phyloP scores from a whole-genome alignment of 2,329 filamentous ascomycete species.

The Chaetomium strumarium region DNA sequence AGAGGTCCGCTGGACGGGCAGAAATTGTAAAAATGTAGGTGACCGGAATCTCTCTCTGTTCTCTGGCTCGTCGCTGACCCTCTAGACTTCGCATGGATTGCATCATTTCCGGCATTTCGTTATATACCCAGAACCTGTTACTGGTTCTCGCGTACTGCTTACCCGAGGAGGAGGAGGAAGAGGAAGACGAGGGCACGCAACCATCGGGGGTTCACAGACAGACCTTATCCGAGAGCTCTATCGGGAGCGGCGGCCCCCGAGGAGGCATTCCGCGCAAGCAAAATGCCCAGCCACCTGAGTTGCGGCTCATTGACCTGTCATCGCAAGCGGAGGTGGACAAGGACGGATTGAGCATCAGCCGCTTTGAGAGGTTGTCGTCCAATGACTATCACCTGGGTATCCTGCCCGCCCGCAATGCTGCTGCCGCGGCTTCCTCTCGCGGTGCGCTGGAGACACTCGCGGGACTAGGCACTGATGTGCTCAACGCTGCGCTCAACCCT shows the following conservation, averaged over 20 bases:
- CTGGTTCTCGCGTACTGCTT: slow-evolving; percentile 87
- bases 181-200: slow-evolving; percentile 38
- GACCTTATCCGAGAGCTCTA: slow-evolving; percentile 41
- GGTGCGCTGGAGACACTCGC: slow-evolving; percentile 74
- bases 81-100: slow-evolving; percentile 86
- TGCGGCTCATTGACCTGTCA: slow-evolving; percentile 82
- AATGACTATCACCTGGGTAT: slow-evolving; percentile 89
- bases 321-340: slow-evolving; percentile 85
- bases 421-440: slow-evolving; percentile 57
- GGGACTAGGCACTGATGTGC: slow-evolving; percentile 67
- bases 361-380: slow-evolving; percentile 78
- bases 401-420: slow-evolving; percentile 66
- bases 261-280: slow-evolving; percentile 65
- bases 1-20: slow-evolving; percentile 69
- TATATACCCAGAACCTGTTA: slow-evolving; percentile 89
- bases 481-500: slow-evolving; percentile 86
- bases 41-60: neutral
- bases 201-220: slow-evolving; percentile 36
- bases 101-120: slow-evolving; percentile 91
- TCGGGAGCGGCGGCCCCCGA: slow-evolving; percentile 52
- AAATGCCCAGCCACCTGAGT: slow-evolving; percentile 78
- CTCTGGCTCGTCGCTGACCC: slow-evolving; percentile 25
- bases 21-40: slow-evolving; percentile 90
- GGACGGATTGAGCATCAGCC: slow-evolving; percentile 77
- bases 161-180: slow-evolving; percentile 61